Conservation (phyloP, 1,284 basidiomycete species). For the Ustanciosporium gigantosporum region DNA sequence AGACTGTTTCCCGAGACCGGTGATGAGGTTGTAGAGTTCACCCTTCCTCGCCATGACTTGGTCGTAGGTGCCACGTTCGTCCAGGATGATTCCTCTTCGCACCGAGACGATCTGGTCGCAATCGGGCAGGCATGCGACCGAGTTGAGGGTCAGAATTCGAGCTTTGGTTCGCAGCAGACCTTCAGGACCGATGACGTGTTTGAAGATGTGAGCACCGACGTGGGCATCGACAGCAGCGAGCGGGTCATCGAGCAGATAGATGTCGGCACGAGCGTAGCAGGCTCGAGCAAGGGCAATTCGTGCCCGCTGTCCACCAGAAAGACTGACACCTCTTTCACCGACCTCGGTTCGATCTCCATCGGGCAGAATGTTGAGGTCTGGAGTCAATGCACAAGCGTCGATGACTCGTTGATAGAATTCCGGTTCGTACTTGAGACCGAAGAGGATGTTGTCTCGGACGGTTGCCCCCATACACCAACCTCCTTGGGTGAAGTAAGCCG, state of each 20-base stretch:
- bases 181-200: slow-evolving; percentile 51
- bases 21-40: slow-evolving; percentile 66
- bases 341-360: slow-evolving; percentile 73
- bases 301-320: slow-evolving; percentile 69
- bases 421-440: slow-evolving; percentile 65
- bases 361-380: slow-evolving; percentile 73
- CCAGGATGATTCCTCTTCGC: slow-evolving; percentile 70
- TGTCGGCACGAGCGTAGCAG: slow-evolving; percentile 72
- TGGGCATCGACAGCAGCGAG: slow-evolving; percentile 68
- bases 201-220: slow-evolving; percentile 59
- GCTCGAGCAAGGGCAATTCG: slow-evolving; percentile 74
- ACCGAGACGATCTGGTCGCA: slow-evolving; percentile 71
- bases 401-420: slow-evolving; percentile 63
- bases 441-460: slow-evolving; percentile 66
- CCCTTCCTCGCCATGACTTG: slow-evolving; percentile 67
- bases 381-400: slow-evolving; percentile 50
- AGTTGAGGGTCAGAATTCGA: slow-evolving; percentile 61
- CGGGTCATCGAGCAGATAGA: slow-evolving; percentile 73
- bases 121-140: slow-evolving; percentile 67
- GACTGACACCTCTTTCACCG: slow-evolving; percentile 65
- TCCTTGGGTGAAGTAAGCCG: slow-evolving; percentile 81
- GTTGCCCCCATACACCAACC: slow-evolving; percentile 88
- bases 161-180: slow-evolving; percentile 48
- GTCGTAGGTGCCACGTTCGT: slow-evolving; percentile 70
- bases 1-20: slow-evolving; percentile 60